Conservation (phyloP, 139 green algal species). For the Chlorella sorokiniana region DNA sequence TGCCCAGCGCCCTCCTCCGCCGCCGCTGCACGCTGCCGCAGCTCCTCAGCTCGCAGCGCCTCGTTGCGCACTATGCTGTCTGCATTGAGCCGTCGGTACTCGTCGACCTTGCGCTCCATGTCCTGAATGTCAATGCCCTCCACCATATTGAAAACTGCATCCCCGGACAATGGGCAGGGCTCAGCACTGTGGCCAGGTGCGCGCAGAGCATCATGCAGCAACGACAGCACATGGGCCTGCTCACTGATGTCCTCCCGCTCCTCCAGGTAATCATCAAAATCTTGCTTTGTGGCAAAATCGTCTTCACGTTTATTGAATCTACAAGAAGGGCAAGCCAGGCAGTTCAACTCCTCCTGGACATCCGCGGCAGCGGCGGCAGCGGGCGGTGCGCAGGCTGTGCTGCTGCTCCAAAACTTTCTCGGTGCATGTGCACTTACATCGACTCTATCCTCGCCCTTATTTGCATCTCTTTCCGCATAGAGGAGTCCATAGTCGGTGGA, state of each 20-base stretch:
- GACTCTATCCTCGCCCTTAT: slow-evolving; percentile 19
- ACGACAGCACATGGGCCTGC: background rate
- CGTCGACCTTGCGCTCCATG: slow-evolving; percentile 39
- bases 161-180: background rate
- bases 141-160: slow-evolving; percentile 53
- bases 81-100: slow-evolving; percentile 44
- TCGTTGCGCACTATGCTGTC: slow-evolving; percentile 48
- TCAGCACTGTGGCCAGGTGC: background rate
- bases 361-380: background rate
- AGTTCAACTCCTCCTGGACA: no score
- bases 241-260: slow-evolving; percentile 77
- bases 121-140: slow-evolving; percentile 43
- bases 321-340: background rate
- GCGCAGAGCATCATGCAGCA: background rate
- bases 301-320: slow-evolving; percentile 74
- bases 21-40: slow-evolving; percentile 15
- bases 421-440: slow-evolving; percentile 1
- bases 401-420: background rate
- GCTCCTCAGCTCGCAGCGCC: slow-evolving; percentile 33
- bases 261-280: slow-evolving; percentile 79
- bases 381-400: background rate
- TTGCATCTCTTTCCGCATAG: slow-evolving; percentile 26
- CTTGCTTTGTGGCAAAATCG: slow-evolving; percentile 61
- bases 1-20: slow-evolving; percentile 9
- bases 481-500: background rate